Percentiles rank a stretch among this genome's conserved stretches.
Evolutionary conservation across 805 yeast species (phyloP).

Genomic region (Dipodascopsis uninucleata): DNA sequence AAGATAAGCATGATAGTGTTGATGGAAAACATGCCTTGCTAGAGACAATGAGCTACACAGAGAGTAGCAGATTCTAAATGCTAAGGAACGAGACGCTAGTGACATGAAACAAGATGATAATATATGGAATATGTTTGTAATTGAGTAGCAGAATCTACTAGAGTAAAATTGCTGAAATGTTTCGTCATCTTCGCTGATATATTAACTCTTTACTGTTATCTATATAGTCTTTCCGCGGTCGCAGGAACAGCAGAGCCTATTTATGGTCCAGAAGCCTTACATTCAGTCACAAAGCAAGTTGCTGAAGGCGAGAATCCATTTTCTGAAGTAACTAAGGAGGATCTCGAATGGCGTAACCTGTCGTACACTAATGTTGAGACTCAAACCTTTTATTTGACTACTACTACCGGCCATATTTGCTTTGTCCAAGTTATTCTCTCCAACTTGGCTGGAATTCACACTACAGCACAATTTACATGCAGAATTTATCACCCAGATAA

Average conservation of each 20-base stretch:
- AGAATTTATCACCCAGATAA: slow-evolving; percentile 60
- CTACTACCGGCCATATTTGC: slow-evolving; percentile 51
- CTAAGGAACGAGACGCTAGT: too few relatives aligned
- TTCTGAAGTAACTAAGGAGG: slow-evolving; percentile 57
- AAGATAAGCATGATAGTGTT: not conserved
- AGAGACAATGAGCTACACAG: too few relatives aligned
- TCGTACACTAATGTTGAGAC: slow-evolving; percentile 89
- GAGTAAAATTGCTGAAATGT: too few relatives aligned
- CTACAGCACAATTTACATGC: slow-evolving; percentile 83
- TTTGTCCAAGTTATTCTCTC: slow-evolving; percentile 95
- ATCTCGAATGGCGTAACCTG: slow-evolving; percentile 73
- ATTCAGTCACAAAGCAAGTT: slow-evolving; percentile 67
- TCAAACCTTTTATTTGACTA: slow-evolving; percentile 80
- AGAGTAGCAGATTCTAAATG: too few relatives aligned
- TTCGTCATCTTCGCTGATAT: too few relatives aligned
- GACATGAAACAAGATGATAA: too few relatives aligned
- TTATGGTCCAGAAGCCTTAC: slow-evolving; percentile 89
- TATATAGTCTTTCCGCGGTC: slow-evolving; percentile 71
- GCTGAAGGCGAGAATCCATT: slow-evolving; percentile 53
- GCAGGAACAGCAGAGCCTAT: slow-evolving; percentile 98
- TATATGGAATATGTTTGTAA: too few relatives aligned
- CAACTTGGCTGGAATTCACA: slow-evolving; percentile 77
- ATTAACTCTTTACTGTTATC: too few relatives aligned
- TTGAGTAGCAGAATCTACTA: too few relatives aligned
- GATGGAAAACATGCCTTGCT: too few relatives aligned